Evolutionary conservation across 768 basidiomycete species (phyloP).

Genomic region (Paxillus involutus): DNA sequence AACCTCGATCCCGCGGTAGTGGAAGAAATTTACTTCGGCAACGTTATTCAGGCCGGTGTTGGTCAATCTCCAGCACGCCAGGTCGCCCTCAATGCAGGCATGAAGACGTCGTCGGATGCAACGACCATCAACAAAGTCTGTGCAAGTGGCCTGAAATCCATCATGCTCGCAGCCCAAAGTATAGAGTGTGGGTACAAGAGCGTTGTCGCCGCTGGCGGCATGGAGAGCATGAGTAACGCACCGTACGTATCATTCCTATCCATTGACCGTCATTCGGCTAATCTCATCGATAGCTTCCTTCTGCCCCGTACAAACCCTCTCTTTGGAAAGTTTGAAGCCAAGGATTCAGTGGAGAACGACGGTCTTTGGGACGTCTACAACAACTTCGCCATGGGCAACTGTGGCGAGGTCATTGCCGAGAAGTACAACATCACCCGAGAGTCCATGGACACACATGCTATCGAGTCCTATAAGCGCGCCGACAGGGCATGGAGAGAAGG

Average conservation of each 20-base stretch:
- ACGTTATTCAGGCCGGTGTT: slow-evolving; percentile 96
- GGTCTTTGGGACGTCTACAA: slow-evolving; percentile 98
- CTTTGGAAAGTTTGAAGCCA: slow-evolving; percentile 88
- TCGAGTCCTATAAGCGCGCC: slow-evolving; percentile 94
- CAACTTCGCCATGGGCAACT: slow-evolving; percentile 98
- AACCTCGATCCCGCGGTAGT: slow-evolving; percentile 77
- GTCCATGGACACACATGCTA: slow-evolving; percentile 85
- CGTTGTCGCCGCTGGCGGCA: slow-evolving; percentile 92
- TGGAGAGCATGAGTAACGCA: slow-evolving; percentile 99
- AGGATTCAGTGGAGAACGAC: slow-evolving; percentile 87
- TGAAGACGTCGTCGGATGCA: slow-evolving; percentile 84
- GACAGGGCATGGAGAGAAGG: slow-evolving; percentile 89
- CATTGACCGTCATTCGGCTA: slow-evolving; percentile 2
- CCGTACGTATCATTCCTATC: slow-evolving; percentile 64
- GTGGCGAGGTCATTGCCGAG: slow-evolving; percentile 82
- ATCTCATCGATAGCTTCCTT: slow-evolving; percentile 57
- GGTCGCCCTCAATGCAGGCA: slow-evolving; percentile 88
- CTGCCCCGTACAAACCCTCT: slow-evolving; percentile 75
- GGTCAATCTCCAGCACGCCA: slow-evolving; percentile 99
- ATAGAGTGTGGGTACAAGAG: slow-evolving; percentile 84
- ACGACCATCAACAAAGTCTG: slow-evolving; percentile 99
- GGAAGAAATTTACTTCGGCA: slow-evolving; percentile 98
- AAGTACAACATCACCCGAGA: slow-evolving; percentile 85
- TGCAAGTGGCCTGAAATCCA: slow-evolving; percentile 93
- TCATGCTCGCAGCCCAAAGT: slow-evolving; percentile 91